Base-by-base conservation (phyloP, 306 rosid genomes). In the Acacia acuminata region DNA sequence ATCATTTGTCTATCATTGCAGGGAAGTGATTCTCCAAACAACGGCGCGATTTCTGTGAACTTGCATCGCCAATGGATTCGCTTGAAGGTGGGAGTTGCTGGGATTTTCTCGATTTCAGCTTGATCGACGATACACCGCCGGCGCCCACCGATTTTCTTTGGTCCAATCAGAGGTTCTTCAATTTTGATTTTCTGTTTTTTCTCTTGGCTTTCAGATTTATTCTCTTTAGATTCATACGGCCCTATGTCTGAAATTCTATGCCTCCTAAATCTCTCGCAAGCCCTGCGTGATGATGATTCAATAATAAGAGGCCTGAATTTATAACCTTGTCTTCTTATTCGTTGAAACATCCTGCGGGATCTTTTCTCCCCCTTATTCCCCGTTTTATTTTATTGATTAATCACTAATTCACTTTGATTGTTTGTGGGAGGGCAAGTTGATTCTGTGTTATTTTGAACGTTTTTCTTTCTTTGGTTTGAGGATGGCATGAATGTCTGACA, bases 41-140 rank as follows among this genome's bases (percentile, higher is more conserved):
- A 16, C 60, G 34, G 42, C 61, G 60, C 60, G 24, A 14, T n/a
- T 71, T 71, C 22, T 72, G 76, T 8, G 34, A 43, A 67, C 64
- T 76, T 16, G 67, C 50, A 60, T 47, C 70, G 45, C 69, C 8
- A 77, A 91, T 94, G 98, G 93, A 91, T 87, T 84, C 92, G 4
- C 44, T 88, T 19, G 91, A 83, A 50, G 88, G 78, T 70, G 55
- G 72, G 14, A 63, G 47, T 68, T 78, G 66, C 78, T 93, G 89
- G 92, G 96, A 92, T 87, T 86, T 88, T 64, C 86, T 91, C 17
- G 93, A 92, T 84, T 88, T 77, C 84, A 47, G 84, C 32, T 84
- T 90, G 84, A 90, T 88, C 84, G 88, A 78, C 24, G 90, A 81
- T 55, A 63, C 81, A 61, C 89, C 73, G 8, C 73, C 81, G 4